phyloP scores from a whole-genome alignment of 2,329 filamentous ascomycete genomes.

The Ploettnerulaceae sp. region DNA sequence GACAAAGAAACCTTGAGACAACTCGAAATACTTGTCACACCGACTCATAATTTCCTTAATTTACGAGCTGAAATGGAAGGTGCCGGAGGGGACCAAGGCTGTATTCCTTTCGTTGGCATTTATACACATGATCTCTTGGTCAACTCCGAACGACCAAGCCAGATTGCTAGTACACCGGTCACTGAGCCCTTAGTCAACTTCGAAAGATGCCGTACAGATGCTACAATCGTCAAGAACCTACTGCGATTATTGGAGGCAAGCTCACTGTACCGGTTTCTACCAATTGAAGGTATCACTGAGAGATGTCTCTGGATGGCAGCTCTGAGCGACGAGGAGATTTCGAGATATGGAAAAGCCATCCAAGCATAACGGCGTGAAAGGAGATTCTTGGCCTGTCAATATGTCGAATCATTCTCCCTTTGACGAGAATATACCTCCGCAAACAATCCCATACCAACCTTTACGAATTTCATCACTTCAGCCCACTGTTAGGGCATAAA shows the following conservation, averaged over 20 bases:
- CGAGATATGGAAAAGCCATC: slow-evolving; percentile 36
- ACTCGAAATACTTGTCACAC: slow-evolving; percentile 69
- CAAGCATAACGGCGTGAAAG: slow-evolving; percentile 23
- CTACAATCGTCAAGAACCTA: slow-evolving; percentile 73
- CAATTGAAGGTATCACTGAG: slow-evolving; percentile 72
- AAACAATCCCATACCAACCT: slow-evolving; percentile 1
- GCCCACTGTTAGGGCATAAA: slow-evolving; percentile 4
- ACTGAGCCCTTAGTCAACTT: slow-evolving; percentile 74
- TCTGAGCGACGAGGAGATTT: slow-evolving; percentile 69
- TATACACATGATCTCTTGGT: slow-evolving; percentile 82
- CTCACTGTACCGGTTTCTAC: slow-evolving; percentile 66
- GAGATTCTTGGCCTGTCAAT: not conserved
- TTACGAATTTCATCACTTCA: slow-evolving; percentile 2
- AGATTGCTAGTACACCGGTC: slow-evolving; percentile 62
- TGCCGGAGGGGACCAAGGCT: slow-evolving; percentile 56
- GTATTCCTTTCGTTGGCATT: slow-evolving; percentile 78
- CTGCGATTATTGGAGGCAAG: slow-evolving; percentile 75
- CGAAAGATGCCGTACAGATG: slow-evolving; percentile 72
- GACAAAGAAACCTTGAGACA: slow-evolving; percentile 64
- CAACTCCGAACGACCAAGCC: slow-evolving; percentile 73
- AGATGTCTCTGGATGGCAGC: slow-evolving; percentile 83
- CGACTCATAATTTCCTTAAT: slow-evolving; percentile 71
- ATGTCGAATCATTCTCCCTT: slow-evolving; percentile 5
- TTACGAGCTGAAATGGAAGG: slow-evolving; percentile 78
- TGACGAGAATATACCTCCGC: not conserved